Percentiles rank a stretch among this genome's conserved stretches.
phyloP scores from a whole-genome alignment of 1,139 yeast genomes.

The Debaryomyces nepalensis region DNA sequence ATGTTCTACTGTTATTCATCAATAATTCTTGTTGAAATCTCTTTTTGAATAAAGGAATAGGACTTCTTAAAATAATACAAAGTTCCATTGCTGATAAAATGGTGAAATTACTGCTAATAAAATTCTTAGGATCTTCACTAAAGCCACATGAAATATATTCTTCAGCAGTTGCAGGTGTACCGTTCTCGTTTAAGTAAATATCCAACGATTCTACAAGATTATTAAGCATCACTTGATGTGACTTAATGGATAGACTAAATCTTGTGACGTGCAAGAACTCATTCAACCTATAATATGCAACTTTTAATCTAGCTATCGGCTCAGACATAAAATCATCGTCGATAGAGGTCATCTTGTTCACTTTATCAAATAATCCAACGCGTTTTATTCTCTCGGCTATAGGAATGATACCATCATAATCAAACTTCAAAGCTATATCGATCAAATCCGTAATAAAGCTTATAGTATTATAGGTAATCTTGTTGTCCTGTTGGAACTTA shows the following conservation, averaged over 20 bases:
- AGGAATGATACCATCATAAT: constrained; percentile 46
- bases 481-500: constrained; percentile 49
- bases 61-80: constrained; percentile 55
- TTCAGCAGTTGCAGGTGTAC: constrained; percentile 50
- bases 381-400: constrained; percentile 51
- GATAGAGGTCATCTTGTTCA: constrained; percentile 46
- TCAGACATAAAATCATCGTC: constrained; percentile 42
- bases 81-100: constrained; percentile 54
- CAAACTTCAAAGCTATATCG: constrained; percentile 45
- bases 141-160: constrained; percentile 54
- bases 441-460: constrained; percentile 53
- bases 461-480: constrained; percentile 49
- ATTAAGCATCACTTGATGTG: constrained; percentile 49
- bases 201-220: constrained; percentile 48
- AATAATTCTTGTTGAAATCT: constrained; percentile 62
- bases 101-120: constrained; percentile 47
- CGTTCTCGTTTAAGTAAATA: constrained; percentile 48
- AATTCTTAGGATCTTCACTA: constrained; percentile 47
- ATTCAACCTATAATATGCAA: constrained; percentile 43
- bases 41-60: constrained; percentile 62
- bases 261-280: constrained; percentile 40
- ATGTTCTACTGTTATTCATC: constrained; percentile 49
- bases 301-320: constrained; percentile 38
- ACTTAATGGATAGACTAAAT: constrained; percentile 45
- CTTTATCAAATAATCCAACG: constrained; percentile 48